Evolutionary conservation across 495 filamentous ascomycete genomes (phyloP), one percentile per base, ranked within the genome.

Genomic region (Staphylotrichum longicolle): DNA sequence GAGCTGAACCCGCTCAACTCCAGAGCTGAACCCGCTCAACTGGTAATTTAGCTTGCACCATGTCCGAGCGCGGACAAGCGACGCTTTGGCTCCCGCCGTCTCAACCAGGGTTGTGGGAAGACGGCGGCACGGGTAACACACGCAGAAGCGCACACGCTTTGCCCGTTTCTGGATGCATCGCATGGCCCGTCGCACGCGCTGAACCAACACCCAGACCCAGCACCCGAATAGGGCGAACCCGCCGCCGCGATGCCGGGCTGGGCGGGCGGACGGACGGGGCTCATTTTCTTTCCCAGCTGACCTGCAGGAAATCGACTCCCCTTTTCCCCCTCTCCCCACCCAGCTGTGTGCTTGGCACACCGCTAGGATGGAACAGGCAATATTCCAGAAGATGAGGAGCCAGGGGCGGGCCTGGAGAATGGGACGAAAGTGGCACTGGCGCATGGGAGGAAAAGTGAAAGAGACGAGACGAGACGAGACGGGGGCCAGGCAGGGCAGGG

Each of bases 381-480:
- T 58, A 20, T 68, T 68, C 66, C 61, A 61, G 66, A 68, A 68
- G 52, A 47, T 15, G 46, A 39, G 14, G 37, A 33, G 33, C n/a
- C 27, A 33, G 40, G 42, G 46, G 49, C n/a, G 10, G 58, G 39
- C 30, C 40, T 44, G 30, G 37, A 32, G n/a, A 20, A 53, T 35
- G 48, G 48, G 57, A 52, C 39, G 48, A 35, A 45, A 33, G 11
- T n/a, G 50, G 39, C 20, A 27, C 1, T 27, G 20, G 20, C 20
- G 20, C 20, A 30, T 15, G 48, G 9, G 57, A 32, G 9, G 57
- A 48, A 39, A 2, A 39, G 37, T 39, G 37, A 2, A 10, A 10
- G 37, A 27, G 34, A 20, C 35, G 7, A 8, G 35, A 40, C 12
- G 50, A 8, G 49, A 40, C 15, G 34, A 40, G 35, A 42, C 5